Evolutionary conservation across 805 yeast genomes (phyloP).

Genomic region (Cyberlindnera petersonii): DNA sequence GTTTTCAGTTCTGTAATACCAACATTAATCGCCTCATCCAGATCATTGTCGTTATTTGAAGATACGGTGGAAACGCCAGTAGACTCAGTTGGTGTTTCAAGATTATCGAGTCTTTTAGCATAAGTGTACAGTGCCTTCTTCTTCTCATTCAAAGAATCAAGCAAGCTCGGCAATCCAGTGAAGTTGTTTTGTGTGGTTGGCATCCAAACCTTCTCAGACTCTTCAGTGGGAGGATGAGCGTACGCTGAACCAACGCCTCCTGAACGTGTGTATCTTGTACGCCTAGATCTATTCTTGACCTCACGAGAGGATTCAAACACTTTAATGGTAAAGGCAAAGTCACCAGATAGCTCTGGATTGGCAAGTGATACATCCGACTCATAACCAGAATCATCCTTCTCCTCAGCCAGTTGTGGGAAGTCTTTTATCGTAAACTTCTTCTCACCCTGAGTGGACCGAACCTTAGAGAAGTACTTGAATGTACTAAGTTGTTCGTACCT

Average conservation of each 20-base stretch:
- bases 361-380: constrained; percentile 50
- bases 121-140: constrained; percentile 33
- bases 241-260: not conserved
- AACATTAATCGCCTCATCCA: not conserved
- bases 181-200: constrained; percentile 41
- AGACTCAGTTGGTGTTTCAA: constrained; percentile 12
- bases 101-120: constrained; percentile 17
- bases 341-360: constrained; percentile 47
- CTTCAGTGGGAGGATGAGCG: not conserved
- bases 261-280: constrained; percentile 5
- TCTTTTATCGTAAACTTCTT: constrained; percentile 26
- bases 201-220: constrained; percentile 35
- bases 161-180: constrained; percentile 36
- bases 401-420: constrained; percentile 33
- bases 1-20: constrained; percentile 5
- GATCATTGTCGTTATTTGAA: constrained; percentile 1
- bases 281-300: constrained; percentile 17
- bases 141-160: constrained; percentile 29
- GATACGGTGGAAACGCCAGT: constrained; percentile 5
- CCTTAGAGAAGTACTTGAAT: constrained; percentile 32
- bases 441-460: constrained; percentile 17
- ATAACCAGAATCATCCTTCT: constrained; percentile 34
- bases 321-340: constrained; percentile 46
- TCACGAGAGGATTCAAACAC: constrained; percentile 30
- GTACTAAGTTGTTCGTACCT: constrained; percentile 47